Conservation (phyloP, 495 filamentous ascomycete species). For the Penicillium simplicissimum region DNA sequence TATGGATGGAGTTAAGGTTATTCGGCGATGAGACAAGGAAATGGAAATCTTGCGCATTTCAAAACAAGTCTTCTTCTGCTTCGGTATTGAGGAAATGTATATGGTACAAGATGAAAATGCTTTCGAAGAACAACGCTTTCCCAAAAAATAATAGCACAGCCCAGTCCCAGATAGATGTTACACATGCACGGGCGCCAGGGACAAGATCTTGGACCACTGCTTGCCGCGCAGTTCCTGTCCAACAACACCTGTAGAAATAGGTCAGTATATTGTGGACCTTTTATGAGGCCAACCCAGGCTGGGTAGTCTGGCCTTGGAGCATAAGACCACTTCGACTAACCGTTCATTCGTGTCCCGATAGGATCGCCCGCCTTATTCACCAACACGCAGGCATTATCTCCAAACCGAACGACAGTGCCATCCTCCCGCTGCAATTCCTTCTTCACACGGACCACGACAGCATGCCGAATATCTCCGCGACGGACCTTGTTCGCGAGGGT, state of each 20-base stretch:
- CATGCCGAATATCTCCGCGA: conserved; percentile 94
- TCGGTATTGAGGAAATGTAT: conserved; percentile 9
- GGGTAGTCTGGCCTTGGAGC: not conserved
- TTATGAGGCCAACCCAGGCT: not conserved
- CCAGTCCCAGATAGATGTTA: conserved; percentile 48
- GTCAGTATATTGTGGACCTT: conserved; percentile 26
- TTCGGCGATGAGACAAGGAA: conserved; percentile 15
- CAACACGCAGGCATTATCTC: conserved; percentile 97
- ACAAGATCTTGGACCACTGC: conserved; percentile 97
- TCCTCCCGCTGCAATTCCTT: conserved; percentile 85
- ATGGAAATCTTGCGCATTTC: conserved; percentile 3
- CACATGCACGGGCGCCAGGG: conserved; percentile 89
- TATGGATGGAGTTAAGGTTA: conserved; percentile 29
- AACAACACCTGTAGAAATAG: conserved; percentile 63
- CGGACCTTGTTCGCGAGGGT: conserved; percentile 87
- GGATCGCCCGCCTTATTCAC: conserved; percentile 98
- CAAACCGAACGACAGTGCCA: conserved; percentile 87
- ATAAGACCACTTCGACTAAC: conserved; percentile 39
- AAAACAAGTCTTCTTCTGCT: not conserved
- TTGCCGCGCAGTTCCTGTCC: conserved; percentile 82
- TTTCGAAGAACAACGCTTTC: conserved; percentile 38
- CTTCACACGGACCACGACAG: conserved; percentile 86
- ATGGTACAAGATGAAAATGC: conserved; percentile 38
- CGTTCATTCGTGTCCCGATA: conserved; percentile 88
- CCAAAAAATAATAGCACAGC: conserved; percentile 20